phyloP scores from a whole-genome alignment of 768 basidiomycete species.

The Boletus subcaerulescens region DNA sequence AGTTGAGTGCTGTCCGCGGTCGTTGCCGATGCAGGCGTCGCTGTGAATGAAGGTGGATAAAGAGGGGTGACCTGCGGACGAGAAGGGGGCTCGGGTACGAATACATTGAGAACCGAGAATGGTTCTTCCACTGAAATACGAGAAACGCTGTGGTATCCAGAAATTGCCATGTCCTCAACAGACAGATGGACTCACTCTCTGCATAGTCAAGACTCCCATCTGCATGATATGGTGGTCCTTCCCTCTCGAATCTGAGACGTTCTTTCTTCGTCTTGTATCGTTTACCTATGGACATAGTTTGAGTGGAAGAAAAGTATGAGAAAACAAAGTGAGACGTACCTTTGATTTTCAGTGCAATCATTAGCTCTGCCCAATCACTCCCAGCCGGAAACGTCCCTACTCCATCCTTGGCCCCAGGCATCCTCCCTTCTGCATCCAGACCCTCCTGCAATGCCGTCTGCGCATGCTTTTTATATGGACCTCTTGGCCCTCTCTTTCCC shows the following conservation, averaged over 20 bases:
- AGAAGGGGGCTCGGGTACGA: conserved; percentile 57
- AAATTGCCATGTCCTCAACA: background rate
- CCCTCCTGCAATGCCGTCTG: conserved; percentile 41
- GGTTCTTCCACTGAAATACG: conserved; percentile 67
- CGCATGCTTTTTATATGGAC: conserved; percentile 51
- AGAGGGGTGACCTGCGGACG: conserved; percentile 58
- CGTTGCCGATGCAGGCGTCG: conserved; percentile 5
- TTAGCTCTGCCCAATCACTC: conserved; percentile 68
- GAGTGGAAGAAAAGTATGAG: background rate
- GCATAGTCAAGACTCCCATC: conserved; percentile 80
- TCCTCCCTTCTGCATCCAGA: conserved; percentile 66
- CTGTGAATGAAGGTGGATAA: conserved; percentile 41
- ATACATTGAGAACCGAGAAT: conserved; percentile 60
- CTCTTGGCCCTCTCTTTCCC: conserved; percentile 45
- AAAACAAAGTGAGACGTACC: conserved; percentile 36
- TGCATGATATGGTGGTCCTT: conserved; percentile 64
- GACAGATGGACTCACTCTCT: conserved; percentile 48
- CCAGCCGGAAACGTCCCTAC: conserved; percentile 68
- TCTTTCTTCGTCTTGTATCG: conserved; percentile 81
- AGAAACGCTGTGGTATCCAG: background rate
- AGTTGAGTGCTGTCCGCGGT: background rate
- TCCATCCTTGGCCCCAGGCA: conserved; percentile 77
- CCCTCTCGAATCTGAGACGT: conserved; percentile 69
- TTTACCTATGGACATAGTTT: conserved; percentile 42
- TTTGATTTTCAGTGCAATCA: conserved; percentile 74